Evolutionary conservation across 2,329 filamentous ascomycete genomes (phyloP), one percentile per base, ranked within the genome.

Genomic region (Claviceps quebecensis): DNA sequence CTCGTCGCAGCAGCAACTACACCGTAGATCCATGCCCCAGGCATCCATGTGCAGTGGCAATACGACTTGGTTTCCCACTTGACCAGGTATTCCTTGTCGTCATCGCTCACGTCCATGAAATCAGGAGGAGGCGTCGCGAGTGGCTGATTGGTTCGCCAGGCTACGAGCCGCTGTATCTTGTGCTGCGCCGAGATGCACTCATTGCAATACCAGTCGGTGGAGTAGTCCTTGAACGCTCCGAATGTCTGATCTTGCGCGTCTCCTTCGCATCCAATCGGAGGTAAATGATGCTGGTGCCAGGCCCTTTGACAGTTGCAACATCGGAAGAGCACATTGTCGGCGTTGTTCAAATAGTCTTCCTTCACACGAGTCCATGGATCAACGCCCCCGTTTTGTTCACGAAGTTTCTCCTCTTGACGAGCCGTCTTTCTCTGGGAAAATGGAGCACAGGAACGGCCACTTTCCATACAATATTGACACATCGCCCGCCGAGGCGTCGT

Each of bases 31-130:
- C 93, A 98, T 16, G 84, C 76, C 13, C 91, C 93, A 9, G 88
- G 81, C 75, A 88, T 86, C 93, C 94, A 98, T 6, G 73, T 75
- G 50, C 86, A 87, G 56, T 87, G 83, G 56, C 83, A 84, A 61
- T 96, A 94, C 0, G 91, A 95, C 52, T 79, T 75, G 0, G 74
- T 73, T 45, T 85, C 81, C 87, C 90, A 97, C 63, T 93, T 95
- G 59, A 98, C 70, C 2, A 98, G 76, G 61, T 97, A 98, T 58
- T 96, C 88, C 57, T 90, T 90, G n/a, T 86, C 74, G 51, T 88
- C 84, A 37, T 72, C 69, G 11, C 47, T 48, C 36, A 67, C 47
- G 60, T 93, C 84, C 11, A 69, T 66, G 40, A 55, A 64, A 9
- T 52, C 40, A 0, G 56, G 56, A 4, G 37, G 47, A 29, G 51